Evolutionary conservation across 805 yeast species (phyloP), one percentile per base, ranked within the genome.

Genomic region (Ogataea trehalophila): DNA sequence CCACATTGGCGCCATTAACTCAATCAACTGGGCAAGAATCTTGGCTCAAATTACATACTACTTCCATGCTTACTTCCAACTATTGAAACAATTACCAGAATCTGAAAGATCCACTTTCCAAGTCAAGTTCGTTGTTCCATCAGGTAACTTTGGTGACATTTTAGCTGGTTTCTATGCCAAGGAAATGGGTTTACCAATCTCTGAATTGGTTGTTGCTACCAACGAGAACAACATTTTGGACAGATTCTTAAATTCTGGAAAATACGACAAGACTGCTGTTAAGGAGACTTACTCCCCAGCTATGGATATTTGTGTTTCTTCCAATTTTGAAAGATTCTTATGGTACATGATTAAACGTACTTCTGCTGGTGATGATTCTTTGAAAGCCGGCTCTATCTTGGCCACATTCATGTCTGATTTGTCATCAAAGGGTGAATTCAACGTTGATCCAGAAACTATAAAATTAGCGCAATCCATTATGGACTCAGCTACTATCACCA

Each of bases 1-100:
- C 72, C 97, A 91, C 62, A 85, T 94, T 49, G 99, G 98, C 58
- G 99, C 99, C 16, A 96, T 94, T 52, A 94, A 94, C 73, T 91
- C 98, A 42, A 94, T 94, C 68, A 94, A 94, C 76, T 94, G 99
- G 99, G 98, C 99, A 8, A 83, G 99, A 72, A 94, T 94, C 57
- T 77, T 94, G 59, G 97, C 99, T 38, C 99, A 94, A 73, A 92
- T 90, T 66, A 91, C 99, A 20, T 94, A 94, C 72, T 94, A 94
- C 73, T 94, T 91, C 76, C 82, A 87, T 68, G 81, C 98, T 5
- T 94, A 83, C 74, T 91, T 94, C 79, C 83, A 82, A 65, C 70
- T 87, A 47, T 55, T 68, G 48, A 80, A 76, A 54, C 55, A 65
- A 41, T 31, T 57, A 8, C 58, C 64, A 13, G 61, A 59, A 11